Evolutionary conservation across 2,329 filamentous ascomycete genomes (phyloP).

Genomic region (Pseudogymnoascus sp.): DNA sequence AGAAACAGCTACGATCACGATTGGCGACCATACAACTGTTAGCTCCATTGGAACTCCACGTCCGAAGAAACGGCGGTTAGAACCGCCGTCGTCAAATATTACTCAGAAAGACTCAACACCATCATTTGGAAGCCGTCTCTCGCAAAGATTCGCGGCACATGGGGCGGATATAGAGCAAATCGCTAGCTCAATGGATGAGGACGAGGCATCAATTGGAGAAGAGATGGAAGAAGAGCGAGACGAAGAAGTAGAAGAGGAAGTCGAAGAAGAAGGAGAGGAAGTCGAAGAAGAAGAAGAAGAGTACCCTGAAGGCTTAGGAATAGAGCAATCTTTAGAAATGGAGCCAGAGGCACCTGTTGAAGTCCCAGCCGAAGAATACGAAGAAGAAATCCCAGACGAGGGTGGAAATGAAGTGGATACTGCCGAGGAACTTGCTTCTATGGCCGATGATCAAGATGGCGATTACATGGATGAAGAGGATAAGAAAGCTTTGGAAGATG

Average conservation of each 20-base stretch:
- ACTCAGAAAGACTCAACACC: constrained; percentile 12
- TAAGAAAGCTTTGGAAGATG: constrained; percentile 26
- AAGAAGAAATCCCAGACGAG: constrained; percentile 1
- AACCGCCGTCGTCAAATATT: constrained; percentile 8
- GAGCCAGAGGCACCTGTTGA: constrained; percentile 9
- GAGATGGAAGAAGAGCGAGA: constrained; percentile 12
- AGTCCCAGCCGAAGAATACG: constrained; percentile 10
- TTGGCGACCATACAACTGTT: constrained; percentile 26
- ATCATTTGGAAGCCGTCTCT: constrained; percentile 25
- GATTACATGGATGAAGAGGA: constrained; percentile 24
- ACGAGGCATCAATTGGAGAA: constrained; percentile 12
- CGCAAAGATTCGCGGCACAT: constrained; percentile 24
- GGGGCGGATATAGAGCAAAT: constrained; percentile 10
- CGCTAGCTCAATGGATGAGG: background rate
- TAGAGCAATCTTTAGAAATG: background rate
- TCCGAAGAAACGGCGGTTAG: constrained; percentile 19
- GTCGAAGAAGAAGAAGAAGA: constrained; percentile 12
- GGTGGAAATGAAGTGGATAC: constrained; percentile 1
- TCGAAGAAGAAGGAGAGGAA: constrained; percentile 11
- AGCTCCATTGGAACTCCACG: constrained; percentile 24
- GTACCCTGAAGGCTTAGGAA: background rate
- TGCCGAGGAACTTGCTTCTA: constrained; percentile 7
- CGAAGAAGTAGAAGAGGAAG: constrained; percentile 15
- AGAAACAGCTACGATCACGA: constrained; percentile 28
- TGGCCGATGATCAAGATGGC: constrained; percentile 15